These are phyloP conservation scores for Leccinellum albellum DNA, from an alignment of 768 basidiomycete species.

Conservation along the genomic window DNA sequence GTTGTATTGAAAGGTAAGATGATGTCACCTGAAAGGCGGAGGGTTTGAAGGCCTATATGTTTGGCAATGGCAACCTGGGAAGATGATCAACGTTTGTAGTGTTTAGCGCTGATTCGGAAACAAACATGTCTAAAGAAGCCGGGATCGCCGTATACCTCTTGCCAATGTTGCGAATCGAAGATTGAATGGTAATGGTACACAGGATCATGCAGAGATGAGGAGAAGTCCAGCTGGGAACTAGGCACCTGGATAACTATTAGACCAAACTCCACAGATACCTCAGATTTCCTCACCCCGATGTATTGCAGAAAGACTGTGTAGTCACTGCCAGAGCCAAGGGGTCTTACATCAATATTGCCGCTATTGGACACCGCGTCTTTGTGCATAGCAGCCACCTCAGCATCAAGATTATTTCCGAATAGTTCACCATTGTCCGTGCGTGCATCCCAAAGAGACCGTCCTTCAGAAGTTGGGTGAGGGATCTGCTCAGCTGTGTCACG, in stretches of 20 bases:
- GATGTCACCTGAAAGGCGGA: slow-evolving; percentile 62
- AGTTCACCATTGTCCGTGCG: slow-evolving; percentile 47
- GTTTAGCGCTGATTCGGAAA: slow-evolving; percentile 4
- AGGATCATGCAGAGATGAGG: slow-evolving; percentile 45
- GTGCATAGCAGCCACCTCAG: slow-evolving; percentile 26
- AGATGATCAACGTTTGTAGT: not conserved
- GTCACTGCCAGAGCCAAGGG: slow-evolving; percentile 87
- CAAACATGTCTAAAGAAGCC: slow-evolving; percentile 70
- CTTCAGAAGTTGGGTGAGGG: slow-evolving; percentile 64
- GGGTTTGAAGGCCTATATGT: slow-evolving; percentile 56
- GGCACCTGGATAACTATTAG: slow-evolving; percentile 27
- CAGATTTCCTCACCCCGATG: slow-evolving; percentile 47
- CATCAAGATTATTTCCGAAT: slow-evolving; percentile 32
- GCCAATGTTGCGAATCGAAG: slow-evolving; percentile 71
- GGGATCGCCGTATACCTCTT: slow-evolving; percentile 72
- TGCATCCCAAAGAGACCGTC: slow-evolving; percentile 78
- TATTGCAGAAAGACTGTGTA: slow-evolving; percentile 90
- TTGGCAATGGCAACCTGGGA: slow-evolving; percentile 62
- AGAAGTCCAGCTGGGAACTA: slow-evolving; percentile 33
- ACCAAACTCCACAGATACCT: not conserved
- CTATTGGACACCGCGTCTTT: slow-evolving; percentile 24
- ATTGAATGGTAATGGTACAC: slow-evolving; percentile 75
- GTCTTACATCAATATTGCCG: slow-evolving; percentile 40
- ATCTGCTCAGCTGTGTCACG: slow-evolving; percentile 63
- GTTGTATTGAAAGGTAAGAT: slow-evolving; percentile 75